phyloP scores from a whole-genome alignment of 2,329 filamentous ascomycete genomes.

The Zymoseptoria pseudotritici region DNA sequence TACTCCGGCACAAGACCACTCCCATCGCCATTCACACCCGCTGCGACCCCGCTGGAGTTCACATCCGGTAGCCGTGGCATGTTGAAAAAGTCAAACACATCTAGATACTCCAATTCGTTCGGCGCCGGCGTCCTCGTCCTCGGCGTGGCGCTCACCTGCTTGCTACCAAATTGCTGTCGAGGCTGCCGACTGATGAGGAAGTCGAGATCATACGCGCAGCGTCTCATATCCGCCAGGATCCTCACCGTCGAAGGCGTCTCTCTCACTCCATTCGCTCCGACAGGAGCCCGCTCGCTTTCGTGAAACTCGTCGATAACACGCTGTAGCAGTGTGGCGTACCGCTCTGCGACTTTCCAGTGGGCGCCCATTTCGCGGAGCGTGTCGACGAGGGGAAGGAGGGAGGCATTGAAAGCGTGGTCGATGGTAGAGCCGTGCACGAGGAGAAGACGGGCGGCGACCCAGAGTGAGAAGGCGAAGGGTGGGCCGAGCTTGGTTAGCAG shows the following conservation, averaged over 20 bases:
- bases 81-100: slow-evolving; percentile 94
- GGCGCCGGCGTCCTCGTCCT: slow-evolving; percentile 49
- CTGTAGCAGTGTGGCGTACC: slow-evolving; percentile 72
- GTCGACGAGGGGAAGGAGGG: slow-evolving; percentile 75
- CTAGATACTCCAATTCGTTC: slow-evolving; percentile 81
- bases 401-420: slow-evolving; percentile 71
- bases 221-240: slow-evolving; percentile 84
- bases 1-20: slow-evolving; percentile 19
- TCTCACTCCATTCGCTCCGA: slow-evolving; percentile 56
- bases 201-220: slow-evolving; percentile 84
- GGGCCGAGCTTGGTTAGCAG: slow-evolving; percentile 76
- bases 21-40: slow-evolving; percentile 19
- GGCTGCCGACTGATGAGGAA: slow-evolving; percentile 82
- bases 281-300: slow-evolving; percentile 59
- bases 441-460: slow-evolving; percentile 80
- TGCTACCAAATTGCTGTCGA: slow-evolving; percentile 34
- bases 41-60: slow-evolving; percentile 30
- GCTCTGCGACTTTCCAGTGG: slow-evolving; percentile 77
- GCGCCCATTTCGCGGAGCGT: slow-evolving; percentile 72
- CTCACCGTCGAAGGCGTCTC: slow-evolving; percentile 75
- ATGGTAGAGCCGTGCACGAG: slow-evolving; percentile 88
- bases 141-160: slow-evolving; percentile 1
- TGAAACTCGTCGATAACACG: slow-evolving; percentile 80
- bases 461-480: slow-evolving; percentile 84
- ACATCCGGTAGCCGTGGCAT: slow-evolving; percentile 59